Percentiles rank a stretch among this genome's conserved stretches.
phyloP scores from a whole-genome alignment of 345 rosid species.

The Aquilaria yunnanensis region DNA sequence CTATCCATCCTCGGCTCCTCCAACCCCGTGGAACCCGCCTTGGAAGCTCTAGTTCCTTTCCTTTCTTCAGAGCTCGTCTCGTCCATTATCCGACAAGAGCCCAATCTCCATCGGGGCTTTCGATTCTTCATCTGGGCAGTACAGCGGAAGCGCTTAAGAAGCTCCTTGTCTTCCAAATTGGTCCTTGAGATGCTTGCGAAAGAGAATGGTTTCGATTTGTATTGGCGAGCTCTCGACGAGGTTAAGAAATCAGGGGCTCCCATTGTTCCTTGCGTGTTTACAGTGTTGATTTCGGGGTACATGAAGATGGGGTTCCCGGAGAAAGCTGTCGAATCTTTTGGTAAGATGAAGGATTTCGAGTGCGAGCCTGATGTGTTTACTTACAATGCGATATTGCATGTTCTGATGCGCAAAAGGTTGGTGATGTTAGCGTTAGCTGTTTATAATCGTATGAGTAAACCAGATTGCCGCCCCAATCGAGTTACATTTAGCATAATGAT shows the following conservation, averaged over 20 bases:
- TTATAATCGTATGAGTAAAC: slow-evolving; percentile 63
- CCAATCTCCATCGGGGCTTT: slow-evolving; percentile 38
- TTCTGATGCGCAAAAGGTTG: slow-evolving; percentile 32
- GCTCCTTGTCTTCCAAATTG: slow-evolving; percentile 22
- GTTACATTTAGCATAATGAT: slow-evolving; percentile 60
- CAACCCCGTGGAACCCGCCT: slow-evolving; percentile 58
- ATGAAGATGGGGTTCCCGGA: slow-evolving; percentile 45
- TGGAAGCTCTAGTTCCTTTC: slow-evolving; percentile 53
- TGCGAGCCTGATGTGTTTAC: slow-evolving; percentile 62
- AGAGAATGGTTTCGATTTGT: slow-evolving; percentile 47
- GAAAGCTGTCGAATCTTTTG: slow-evolving; percentile 71
- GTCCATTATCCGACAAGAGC: slow-evolving; percentile 39
- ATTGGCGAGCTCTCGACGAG: slow-evolving; percentile 58
- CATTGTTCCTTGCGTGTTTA: slow-evolving; percentile 43
- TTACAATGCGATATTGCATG: slow-evolving; percentile 47
- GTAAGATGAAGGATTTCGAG: slow-evolving; percentile 58
- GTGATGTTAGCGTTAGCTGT: slow-evolving; percentile 53
- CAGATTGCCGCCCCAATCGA: slow-evolving; percentile 43
- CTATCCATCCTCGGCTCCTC: slow-evolving; percentile 31
- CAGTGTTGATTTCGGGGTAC: slow-evolving; percentile 52
- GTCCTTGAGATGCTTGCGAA: slow-evolving; percentile 39
- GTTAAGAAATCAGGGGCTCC: slow-evolving; percentile 27
- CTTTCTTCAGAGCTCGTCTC: slow-evolving; percentile 36
- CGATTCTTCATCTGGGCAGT: slow-evolving; percentile 85
- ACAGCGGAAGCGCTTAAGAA: slow-evolving; percentile 40